These are phyloP conservation scores for Dothideomycetidae sp. DNA, from an alignment of 2,329 filamentous ascomycete genomes.

Conservation along the genomic window DNA sequence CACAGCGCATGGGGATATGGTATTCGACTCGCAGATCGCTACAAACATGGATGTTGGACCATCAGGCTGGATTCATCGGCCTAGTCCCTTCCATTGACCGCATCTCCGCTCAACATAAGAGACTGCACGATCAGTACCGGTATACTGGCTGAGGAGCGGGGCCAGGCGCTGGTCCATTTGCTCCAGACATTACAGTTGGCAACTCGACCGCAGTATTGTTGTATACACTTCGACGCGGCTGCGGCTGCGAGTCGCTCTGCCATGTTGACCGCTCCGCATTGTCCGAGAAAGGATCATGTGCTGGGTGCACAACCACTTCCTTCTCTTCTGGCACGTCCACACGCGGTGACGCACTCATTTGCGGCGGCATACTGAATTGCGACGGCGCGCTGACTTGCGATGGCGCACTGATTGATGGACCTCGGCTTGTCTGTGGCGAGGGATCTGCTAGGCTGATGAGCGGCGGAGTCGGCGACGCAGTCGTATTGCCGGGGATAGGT, in stretches of 20 bases:
- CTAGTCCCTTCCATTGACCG: too few species aligned
- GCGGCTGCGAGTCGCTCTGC: slow-evolving; percentile 5
- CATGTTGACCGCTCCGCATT: slow-evolving; percentile 8
- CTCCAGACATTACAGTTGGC: neutral
- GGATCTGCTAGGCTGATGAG: neutral
- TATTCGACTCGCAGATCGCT: too few species aligned
- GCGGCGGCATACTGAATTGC: too few species aligned
- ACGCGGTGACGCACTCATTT: too few species aligned
- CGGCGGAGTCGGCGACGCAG: too few species aligned
- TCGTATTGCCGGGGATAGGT: neutral
- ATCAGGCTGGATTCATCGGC: too few species aligned
- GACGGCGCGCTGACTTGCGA: too few species aligned
- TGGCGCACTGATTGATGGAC: too few species aligned
- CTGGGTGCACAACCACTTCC: slow-evolving; percentile 1
- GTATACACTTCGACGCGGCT: neutral
- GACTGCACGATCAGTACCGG: slow-evolving; percentile 7
- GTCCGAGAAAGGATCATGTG: slow-evolving; percentile 7
- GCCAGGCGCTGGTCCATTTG: neutral
- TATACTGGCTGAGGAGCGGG: slow-evolving; percentile 5
- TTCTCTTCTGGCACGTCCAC: too few species aligned
- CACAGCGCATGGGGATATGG: too few species aligned
- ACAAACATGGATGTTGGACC: too few species aligned
- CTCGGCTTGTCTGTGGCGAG: neutral
- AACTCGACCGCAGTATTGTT: neutral
- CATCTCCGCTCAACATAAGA: too few species aligned